Evolutionary conservation across 2,329 filamentous ascomycete species (phyloP), one percentile per base, ranked within the genome.

Genomic region (Nemania diffusa): DNA sequence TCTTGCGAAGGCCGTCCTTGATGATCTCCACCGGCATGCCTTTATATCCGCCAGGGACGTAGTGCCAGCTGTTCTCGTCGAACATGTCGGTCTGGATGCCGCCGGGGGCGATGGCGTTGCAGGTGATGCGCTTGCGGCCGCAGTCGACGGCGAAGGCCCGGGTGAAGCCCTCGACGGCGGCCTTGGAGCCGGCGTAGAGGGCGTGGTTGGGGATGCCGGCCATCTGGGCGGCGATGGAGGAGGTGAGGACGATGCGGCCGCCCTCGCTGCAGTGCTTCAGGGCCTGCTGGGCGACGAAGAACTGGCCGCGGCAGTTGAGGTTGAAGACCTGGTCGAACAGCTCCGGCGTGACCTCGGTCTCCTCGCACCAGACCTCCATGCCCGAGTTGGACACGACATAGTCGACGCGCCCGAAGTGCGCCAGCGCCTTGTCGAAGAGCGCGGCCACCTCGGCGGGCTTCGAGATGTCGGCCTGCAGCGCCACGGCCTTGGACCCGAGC

Each of bases 61-160:
- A 90, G 76, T 88, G 86, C 87, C 88, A 90, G 26, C 88, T 85
- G 78, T 91, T 91, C 79, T 88, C 85, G 68, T 89, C 84, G 81
- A 91, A 93, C 91, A 93, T 93, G 78, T 93, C 91, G 50, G 85
- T 89, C 85, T 92, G 91, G 82, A 92, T 89, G 51, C 90, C 90
- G 63, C 90, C 90, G 1, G 90, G 90, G 1, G 90, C 90, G 53
- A 92, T 89, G 71, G 89, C 90, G 74, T 92, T 92, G 79, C 91
- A 90, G 0, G 90, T 92, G 75, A 92, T 89, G 57, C 88, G 85
- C 74, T 86, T 85, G 73, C 83, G 84, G 65, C 90, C 90, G 78
- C 90, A 91, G 79, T 92, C 90, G 59, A 90, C 90, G 7, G 90
- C 87, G 74, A 92, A 91, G 27, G 87, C 85, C 79, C 91, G 90